Evolutionary conservation across 306 rosid genomes (phyloP), one percentile per base, ranked within the genome.

Genomic region (Corylus avellana): DNA sequence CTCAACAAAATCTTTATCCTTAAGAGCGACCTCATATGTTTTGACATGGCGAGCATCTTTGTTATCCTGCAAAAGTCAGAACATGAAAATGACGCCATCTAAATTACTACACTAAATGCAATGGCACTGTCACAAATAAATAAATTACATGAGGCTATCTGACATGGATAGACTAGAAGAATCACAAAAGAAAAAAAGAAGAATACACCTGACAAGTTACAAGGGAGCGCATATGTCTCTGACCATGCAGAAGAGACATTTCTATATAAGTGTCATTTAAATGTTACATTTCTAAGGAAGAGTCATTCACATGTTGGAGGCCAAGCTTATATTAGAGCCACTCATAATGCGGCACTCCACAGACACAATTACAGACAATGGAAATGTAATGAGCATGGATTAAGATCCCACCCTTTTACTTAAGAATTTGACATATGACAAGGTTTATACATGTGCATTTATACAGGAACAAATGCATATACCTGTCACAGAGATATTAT

Each of bases 31-130:
- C 84, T 93, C 99, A 25, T 96, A 96, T 16, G 99, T 96, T 89
- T 96, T 93, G 59, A 89, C 97, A 87, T 96, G 99, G 69, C 99
- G 97, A 44, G 94, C 97, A 85, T 91, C 99, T 88, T 93, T 93
- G 82, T 96, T 96, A 84, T 93, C 98, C 99, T 96, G 99, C 44
- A 86, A 83, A 69, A 37, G 57, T 29, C 35, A 20, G 84, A 85
- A 75, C 42, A 71, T 42, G 18, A 74, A 18, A 79, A 66, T 64
- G 67, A 80, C 77, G 49, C 75, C 71, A 73, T 62, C 14, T 27
- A 77, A 70, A 55, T 44, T 29, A 55, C 48, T 75, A 77, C 22
- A 73, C 61, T 57, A 55, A 77, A 74, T 7, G 29, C 35, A 62
- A 9, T 29, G 25, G 29, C 14, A 17, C 66, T 63, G 46, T 16